Conservation (phyloP, 768 basidiomycete genomes). For the Sporobolomyces phaffii region DNA sequence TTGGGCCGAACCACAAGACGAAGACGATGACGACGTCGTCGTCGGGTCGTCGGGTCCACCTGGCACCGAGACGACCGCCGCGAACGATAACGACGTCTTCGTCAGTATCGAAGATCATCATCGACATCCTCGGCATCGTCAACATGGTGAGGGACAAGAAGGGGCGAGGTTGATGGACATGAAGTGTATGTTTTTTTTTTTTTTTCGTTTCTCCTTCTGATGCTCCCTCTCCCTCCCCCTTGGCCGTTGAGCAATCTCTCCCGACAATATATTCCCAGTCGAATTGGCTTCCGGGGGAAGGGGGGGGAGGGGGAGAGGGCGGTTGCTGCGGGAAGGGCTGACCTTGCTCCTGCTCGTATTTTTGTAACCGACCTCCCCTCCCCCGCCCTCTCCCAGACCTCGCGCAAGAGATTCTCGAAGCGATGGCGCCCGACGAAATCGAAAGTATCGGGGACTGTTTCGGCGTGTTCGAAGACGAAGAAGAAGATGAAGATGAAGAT, state of each 20-base stretch:
- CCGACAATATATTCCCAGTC: too few species aligned
- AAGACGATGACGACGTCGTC: too few species aligned
- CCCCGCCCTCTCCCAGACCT: conserved; percentile 11
- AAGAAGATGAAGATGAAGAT: conserved; percentile 1
- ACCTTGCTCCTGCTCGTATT: too few species aligned
- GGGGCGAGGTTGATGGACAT: conserved; percentile 13
- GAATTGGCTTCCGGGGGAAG: too few species aligned
- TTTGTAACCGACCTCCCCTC: not conserved
- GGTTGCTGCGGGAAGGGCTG: too few species aligned
- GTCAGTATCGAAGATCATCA: not conserved
- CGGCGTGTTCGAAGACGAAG: not conserved
- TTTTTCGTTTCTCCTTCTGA: too few species aligned
- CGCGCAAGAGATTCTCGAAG: conserved; percentile 35
- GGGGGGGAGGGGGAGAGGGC: too few species aligned
- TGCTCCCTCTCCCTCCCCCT: not conserved
- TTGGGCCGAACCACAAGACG: conserved; percentile 19
- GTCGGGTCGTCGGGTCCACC: too few species aligned
- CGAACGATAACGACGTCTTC: too few species aligned
- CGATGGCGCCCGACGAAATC: conserved; percentile 24
- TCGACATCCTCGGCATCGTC: not conserved
- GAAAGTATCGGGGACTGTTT: conserved; percentile 33
- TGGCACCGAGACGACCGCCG: too few species aligned
- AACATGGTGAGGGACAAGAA: not conserved
- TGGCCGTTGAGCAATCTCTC: too few species aligned
- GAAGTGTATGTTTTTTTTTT: conserved; percentile 26